Conservation (phyloP, 805 yeast genomes). For the Barnettozyma californica region DNA sequence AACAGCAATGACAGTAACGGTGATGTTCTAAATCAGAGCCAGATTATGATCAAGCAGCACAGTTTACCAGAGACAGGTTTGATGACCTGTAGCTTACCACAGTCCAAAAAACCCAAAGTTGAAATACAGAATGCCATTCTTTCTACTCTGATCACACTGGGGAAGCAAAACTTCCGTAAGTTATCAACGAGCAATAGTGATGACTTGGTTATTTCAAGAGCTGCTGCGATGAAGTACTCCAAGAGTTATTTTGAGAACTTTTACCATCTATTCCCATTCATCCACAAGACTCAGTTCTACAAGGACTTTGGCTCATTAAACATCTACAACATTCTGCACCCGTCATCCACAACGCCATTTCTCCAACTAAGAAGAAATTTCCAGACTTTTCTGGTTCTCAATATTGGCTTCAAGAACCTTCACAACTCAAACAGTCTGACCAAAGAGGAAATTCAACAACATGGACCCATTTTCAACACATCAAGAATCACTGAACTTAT, state of each 20-base stretch:
- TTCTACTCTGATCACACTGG: constrained; percentile 20
- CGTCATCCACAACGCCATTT: constrained; percentile 5
- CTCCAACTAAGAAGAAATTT: constrained; percentile 11
- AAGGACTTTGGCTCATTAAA: constrained; percentile 11
- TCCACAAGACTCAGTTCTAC: constrained; percentile 14
- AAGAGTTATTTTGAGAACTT: constrained; percentile 15
- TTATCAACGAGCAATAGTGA: neutral
- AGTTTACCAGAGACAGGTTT: neutral
- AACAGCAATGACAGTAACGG: neutral
- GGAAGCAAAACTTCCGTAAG: constrained; percentile 12
- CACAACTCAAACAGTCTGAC: constrained; percentile 9
- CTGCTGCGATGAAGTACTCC: constrained; percentile 15
- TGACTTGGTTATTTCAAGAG: constrained; percentile 13
- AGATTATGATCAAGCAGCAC: neutral
- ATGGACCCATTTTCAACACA: constrained; percentile 10
- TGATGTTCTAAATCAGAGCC: neutral
- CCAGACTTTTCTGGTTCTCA: constrained; percentile 16
- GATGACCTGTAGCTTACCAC: constrained; percentile 3
- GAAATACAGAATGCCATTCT: constrained; percentile 21
- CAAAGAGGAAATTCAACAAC: constrained; percentile 8
- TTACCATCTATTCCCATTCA: constrained; percentile 17
- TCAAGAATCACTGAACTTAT: constrained; percentile 7
- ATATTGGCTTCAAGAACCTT: constrained; percentile 19
- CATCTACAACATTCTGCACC: constrained; percentile 16
- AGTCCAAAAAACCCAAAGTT: constrained; percentile 1